Conservation (phyloP, 352 stramenopile species). For the Pythium volutum region DNA sequence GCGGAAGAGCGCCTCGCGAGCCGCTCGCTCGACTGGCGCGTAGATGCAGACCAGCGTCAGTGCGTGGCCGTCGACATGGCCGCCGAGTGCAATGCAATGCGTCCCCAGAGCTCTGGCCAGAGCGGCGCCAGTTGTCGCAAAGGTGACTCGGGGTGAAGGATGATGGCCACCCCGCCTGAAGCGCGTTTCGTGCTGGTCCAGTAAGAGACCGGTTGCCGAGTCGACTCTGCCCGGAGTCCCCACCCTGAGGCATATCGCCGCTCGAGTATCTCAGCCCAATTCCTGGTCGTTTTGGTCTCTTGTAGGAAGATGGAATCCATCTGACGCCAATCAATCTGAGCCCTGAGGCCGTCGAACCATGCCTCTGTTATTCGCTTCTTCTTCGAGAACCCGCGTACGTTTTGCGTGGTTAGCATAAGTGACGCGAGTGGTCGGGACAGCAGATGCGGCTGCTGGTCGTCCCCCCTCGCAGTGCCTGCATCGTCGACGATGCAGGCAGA, state of each 20-base stretch:
- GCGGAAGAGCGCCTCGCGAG: no score
- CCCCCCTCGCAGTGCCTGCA: no score
- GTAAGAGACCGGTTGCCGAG: no score
- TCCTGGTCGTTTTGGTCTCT: conserved; percentile 1
- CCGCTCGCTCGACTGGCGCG: no score
- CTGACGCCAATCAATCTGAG: background rate
- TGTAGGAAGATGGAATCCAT: conserved; percentile 5
- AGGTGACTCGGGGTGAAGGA: no score
- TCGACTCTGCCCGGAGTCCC: no score
- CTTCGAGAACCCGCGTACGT: conserved; percentile 8
- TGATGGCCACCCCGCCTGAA: no score
- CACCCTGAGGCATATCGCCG: background rate
- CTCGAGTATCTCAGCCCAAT: background rate
- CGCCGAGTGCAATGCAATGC: no score
- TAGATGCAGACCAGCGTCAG: no score
- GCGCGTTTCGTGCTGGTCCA: no score
- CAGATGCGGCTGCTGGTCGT: no score
- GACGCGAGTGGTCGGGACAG: background rate
- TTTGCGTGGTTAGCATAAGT: conserved; percentile 9
- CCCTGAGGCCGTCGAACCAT: conserved; percentile 6
- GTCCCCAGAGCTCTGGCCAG: background rate
- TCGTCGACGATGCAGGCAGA: no score
- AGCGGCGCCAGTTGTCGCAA: background rate
- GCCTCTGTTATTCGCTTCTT: background rate
- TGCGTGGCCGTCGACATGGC: background rate